Conservation (phyloP, 2,329 filamentous ascomycete genomes). For the Neonectria magnoliae region DNA sequence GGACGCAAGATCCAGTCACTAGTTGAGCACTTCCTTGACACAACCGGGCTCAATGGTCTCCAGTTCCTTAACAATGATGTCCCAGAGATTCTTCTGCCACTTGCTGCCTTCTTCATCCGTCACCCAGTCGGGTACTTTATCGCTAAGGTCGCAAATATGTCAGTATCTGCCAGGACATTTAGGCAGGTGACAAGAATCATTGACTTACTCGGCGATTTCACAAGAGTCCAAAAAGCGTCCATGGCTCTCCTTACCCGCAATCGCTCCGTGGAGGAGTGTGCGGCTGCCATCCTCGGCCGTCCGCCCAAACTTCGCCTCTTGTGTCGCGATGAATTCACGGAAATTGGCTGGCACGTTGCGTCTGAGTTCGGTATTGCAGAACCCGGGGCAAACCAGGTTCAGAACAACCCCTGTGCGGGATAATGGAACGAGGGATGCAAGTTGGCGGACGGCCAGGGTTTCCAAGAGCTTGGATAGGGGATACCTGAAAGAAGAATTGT, state of each 20-base stretch:
- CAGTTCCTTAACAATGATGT: slow-evolving; percentile 40
- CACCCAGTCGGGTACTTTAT: slow-evolving; percentile 38
- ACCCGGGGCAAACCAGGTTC: slow-evolving; percentile 45
- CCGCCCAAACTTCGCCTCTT: slow-evolving; percentile 22
- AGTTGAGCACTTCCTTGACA: slow-evolving; percentile 27
- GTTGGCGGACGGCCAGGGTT: slow-evolving; percentile 39
- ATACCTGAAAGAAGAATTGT: slow-evolving; percentile 28
- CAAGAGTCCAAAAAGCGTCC: slow-evolving; percentile 40
- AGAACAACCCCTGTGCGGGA: slow-evolving; percentile 44
- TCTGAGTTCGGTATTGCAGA: slow-evolving; percentile 41
- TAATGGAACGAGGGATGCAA: slow-evolving; percentile 40
- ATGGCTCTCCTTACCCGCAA: slow-evolving; percentile 41
- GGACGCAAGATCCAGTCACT: background rate
- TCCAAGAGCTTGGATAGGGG: slow-evolving; percentile 43
- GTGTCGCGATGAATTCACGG: slow-evolving; percentile 1
- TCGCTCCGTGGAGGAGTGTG: slow-evolving; percentile 40
- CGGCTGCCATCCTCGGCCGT: slow-evolving; percentile 44
- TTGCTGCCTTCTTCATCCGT: slow-evolving; percentile 29
- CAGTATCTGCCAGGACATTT: background rate
- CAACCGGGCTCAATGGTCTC: slow-evolving; percentile 43
- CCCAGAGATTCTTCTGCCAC: slow-evolving; percentile 43
- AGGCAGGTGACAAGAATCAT: background rate
- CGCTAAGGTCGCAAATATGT: slow-evolving; percentile 5
- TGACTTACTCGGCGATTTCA: slow-evolving; percentile 42
- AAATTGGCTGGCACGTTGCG: slow-evolving; percentile 13